Evolutionary conservation across 202 grass and related monocot species (phyloP), one percentile per base, ranked within the genome.

Genomic region (Musa balbisiana): DNA sequence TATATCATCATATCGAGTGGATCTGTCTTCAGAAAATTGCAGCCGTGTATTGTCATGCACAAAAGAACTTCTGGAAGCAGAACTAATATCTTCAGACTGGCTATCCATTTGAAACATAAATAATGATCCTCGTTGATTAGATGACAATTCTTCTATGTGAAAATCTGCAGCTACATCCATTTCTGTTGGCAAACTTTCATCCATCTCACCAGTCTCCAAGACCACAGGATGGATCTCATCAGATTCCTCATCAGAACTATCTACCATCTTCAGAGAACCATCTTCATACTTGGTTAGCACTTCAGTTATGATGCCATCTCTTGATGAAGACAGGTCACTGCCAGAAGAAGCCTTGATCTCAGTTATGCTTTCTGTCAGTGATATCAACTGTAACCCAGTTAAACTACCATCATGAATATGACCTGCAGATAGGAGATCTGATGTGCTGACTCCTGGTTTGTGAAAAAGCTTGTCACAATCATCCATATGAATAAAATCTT

Each of bases 151-250:
- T 83, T 79, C 73, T 67, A 87, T 80, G 60, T 77, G 21, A 67
- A 93, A 98, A 51, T 94, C 89, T 80, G 89, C 91, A 53, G 89
- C 87, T 2, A 67, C 73, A 80, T 99, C 95, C 50, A 92, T 71
- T 71, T 92, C 91, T 1, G 87, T 79, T 43, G 91, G 72, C 67
- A 94, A 92, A 92, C 64, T 79, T 78, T 92, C 91, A 84, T 94
- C 91, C 80, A 92, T 90, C 14, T 51, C 71, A 16, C 67, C 83
- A 27, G 83, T 81, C 52, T 92, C 90, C 59, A 81, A 73, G 58
- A 83, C 79, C 55, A 90, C 89, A 53, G 88, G 85, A 82, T 92
- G 89, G 29, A 92, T 84, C 85, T 83, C 88, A 76, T 86, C 82
- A 82, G 60, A 83, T 59, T 90, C 89, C 29, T 92, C 89, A 83